A percentile compares a stretch with the other conserved stretches of the same genome.
Conservation (phyloP, 2,329 filamentous ascomycete species). For the Fusarium lyarnte region DNA sequence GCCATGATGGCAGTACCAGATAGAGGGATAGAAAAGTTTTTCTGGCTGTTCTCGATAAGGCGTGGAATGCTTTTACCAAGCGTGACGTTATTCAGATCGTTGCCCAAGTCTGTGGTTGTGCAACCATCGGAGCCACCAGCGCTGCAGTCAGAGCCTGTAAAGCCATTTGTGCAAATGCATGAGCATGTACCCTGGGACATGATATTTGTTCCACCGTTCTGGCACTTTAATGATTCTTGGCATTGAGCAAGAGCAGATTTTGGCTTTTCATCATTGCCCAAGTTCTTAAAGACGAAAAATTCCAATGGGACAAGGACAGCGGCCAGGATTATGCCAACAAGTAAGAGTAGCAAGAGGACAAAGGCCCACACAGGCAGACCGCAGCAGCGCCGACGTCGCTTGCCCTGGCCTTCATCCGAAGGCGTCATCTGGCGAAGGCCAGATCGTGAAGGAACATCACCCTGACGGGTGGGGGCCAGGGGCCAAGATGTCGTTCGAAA, state of each 20-base stretch:
- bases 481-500: conserved; percentile 61
- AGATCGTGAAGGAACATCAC: conserved; percentile 34
- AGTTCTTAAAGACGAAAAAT: conserved; percentile 68
- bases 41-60: conserved; percentile 71
- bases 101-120: conserved; percentile 59
- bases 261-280: conserved; percentile 49
- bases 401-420: conserved; percentile 43
- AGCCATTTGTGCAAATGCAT: conserved; percentile 90
- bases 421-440: conserved; percentile 30
- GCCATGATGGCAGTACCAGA: conserved; percentile 75
- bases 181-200: conserved; percentile 75
- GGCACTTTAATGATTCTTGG: conserved; percentile 69
- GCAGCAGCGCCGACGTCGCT: conserved; percentile 73
- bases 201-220: conserved; percentile 83
- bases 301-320: conserved; percentile 83
- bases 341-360: conserved; percentile 69
- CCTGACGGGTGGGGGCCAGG: conserved; percentile 47
- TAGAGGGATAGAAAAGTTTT: conserved; percentile 81
- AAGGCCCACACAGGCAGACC: conserved; percentile 86
- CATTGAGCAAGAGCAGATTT: conserved; percentile 62
- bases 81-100: conserved; percentile 72
- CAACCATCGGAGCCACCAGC: conserved; percentile 60
- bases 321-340: conserved; percentile 78
- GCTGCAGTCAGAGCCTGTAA: conserved; percentile 70
- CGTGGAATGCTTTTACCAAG: conserved; percentile 82